A percentile compares a stretch with the other conserved stretches of the same genome.
These are phyloP conservation scores for Angophora floribunda DNA, from an alignment of 345 rosid genomes.

Conservation along the genomic window DNA sequence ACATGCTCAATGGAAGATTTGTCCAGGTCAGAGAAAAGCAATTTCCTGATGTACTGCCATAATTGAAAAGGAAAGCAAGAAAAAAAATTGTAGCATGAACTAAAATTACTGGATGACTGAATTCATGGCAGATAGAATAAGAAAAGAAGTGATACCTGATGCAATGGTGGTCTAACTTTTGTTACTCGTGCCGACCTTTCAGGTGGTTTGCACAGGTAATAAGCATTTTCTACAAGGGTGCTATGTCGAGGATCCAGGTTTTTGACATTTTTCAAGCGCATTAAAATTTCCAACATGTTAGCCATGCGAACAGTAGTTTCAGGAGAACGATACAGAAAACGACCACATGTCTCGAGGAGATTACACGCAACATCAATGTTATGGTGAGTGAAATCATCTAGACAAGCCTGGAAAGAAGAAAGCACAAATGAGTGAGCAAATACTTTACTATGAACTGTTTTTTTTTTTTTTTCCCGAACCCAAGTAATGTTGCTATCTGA, in stretches of 20 bases:
- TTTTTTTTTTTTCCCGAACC: too few species aligned
- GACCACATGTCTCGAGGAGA: conserved; percentile 98
- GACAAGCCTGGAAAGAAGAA: conserved; percentile 60
- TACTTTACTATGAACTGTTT: not conserved
- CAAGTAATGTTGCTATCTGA: not conserved
- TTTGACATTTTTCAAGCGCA: conserved; percentile 99
- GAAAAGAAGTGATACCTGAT: conserved; percentile 47
- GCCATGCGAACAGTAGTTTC: conserved; percentile 92
- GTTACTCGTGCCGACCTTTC: conserved; percentile 92
- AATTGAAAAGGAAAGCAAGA: not conserved
- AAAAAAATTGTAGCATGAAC: not conserved
- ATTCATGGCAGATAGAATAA: not conserved
- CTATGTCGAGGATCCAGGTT: conserved; percentile 97
- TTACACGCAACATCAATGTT: conserved; percentile 99
- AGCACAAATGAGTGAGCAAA: not conserved
- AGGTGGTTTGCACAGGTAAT: conserved; percentile 97
- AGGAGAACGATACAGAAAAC: conserved; percentile 93
- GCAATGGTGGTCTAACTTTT: conserved; percentile 87
- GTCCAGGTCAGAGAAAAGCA: conserved; percentile 94
- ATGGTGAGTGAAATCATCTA: conserved; percentile 98
- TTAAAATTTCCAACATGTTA: conserved; percentile 95
- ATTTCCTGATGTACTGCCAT: conserved; percentile 83
- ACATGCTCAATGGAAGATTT: conserved; percentile 87
- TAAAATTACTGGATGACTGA: not conserved
- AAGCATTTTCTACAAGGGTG: conserved; percentile 98